Percentiles rank a stretch among this genome's conserved stretches.
Evolutionary conservation across 78 protist genomes (phyloP).

Genomic region (Abeoforma whisleri): DNA sequence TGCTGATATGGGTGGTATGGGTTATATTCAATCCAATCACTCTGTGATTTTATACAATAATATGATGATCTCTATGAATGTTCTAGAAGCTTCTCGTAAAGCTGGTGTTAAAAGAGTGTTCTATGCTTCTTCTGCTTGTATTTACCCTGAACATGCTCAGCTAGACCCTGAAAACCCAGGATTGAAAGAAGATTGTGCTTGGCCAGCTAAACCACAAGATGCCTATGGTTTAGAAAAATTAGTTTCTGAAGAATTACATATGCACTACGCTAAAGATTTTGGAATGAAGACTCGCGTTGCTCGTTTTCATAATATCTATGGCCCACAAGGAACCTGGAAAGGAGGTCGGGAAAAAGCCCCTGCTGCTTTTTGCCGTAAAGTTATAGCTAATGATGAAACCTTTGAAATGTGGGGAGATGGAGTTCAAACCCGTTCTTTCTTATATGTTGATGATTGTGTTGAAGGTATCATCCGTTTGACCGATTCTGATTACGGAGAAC

Average conservation of each 20-base stretch:
- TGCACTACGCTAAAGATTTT: slow-evolving; percentile 54
- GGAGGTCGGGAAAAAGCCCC: slow-evolving; percentile 86
- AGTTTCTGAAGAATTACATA: slow-evolving; percentile 58
- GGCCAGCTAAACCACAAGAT: slow-evolving; percentile 79
- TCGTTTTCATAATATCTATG: slow-evolving; percentile 83
- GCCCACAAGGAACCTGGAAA: slow-evolving; percentile 73
- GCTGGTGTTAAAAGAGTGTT: slow-evolving; percentile 46
- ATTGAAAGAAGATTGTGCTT: slow-evolving; percentile 66
- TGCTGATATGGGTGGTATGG: slow-evolving; percentile 81
- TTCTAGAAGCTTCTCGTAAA: slow-evolving; percentile 63
- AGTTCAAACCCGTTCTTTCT: slow-evolving; percentile 69
- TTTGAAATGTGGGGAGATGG: slow-evolving; percentile 83
- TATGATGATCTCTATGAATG: slow-evolving; percentile 60
- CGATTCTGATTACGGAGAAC: slow-evolving; percentile 31
- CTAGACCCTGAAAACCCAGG: slow-evolving; percentile 37
- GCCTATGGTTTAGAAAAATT: slow-evolving; percentile 81
- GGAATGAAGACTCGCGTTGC: slow-evolving; percentile 53
- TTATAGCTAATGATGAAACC: neutral
- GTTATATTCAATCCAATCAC: slow-evolving; percentile 73
- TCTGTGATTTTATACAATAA: slow-evolving; percentile 60
- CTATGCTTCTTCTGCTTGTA: slow-evolving; percentile 72
- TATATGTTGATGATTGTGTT: slow-evolving; percentile 64
- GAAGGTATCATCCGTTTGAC: slow-evolving; percentile 63
- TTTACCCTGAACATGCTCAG: slow-evolving; percentile 70
- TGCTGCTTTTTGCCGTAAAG: slow-evolving; percentile 78